Percentiles rank a stretch among this genome's conserved stretches.
Evolutionary conservation across 1,139 yeast genomes (phyloP).

Genomic region (Meyerozyma sp.): DNA sequence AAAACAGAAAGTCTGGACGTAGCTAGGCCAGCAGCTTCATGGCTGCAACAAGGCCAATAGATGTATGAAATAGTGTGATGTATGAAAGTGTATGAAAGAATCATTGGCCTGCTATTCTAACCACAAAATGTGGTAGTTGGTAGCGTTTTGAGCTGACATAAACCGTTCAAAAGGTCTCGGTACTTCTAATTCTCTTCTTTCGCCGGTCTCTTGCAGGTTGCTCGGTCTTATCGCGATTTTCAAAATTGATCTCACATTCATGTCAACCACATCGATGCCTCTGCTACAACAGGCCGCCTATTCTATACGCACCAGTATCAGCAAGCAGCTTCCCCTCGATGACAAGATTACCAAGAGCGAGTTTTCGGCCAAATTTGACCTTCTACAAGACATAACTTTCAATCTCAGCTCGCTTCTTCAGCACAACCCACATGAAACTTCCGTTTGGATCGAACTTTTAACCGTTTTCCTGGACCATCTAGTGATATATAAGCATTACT

Average conservation of each 20-base stretch:
- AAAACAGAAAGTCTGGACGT: too few species aligned
- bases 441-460: neutral
- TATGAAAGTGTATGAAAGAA: neutral
- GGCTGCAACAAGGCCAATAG: neutral
- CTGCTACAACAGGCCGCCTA: neutral
- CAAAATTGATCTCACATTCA: neutral
- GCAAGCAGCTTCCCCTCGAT: neutral
- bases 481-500: neutral
- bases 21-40: neutral
- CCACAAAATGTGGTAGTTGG: too few species aligned
- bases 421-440: neutral
- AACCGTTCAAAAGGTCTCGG: too few species aligned
- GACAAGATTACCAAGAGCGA: neutral
- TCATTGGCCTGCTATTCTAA: neutral
- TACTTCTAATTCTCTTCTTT: too few species aligned
- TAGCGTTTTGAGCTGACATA: too few species aligned
- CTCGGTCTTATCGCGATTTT: neutral
- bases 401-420: neutral
- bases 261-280: neutral
- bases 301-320: neutral
- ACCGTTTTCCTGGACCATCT: neutral
- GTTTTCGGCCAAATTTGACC: neutral
- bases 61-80: neutral
- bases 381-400: neutral
- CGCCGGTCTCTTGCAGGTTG: too few species aligned